Percentiles rank a stretch among this genome's conserved stretches.
These are phyloP conservation scores for Solanum virginianum DNA, from an alignment of 257 asterid species.

Conservation along the genomic window DNA sequence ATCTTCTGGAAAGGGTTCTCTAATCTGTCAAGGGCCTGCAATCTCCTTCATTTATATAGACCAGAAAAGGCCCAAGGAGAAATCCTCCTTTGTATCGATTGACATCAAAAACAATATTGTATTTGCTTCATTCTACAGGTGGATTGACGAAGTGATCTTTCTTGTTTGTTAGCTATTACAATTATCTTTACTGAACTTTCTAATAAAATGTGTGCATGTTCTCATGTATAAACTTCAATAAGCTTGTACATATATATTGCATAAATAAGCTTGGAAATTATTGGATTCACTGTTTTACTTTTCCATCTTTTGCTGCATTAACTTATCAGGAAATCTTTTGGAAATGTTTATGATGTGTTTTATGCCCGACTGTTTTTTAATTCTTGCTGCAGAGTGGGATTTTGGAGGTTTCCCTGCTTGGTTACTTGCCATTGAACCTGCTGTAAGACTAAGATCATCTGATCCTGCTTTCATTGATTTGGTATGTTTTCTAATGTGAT, in stretches of 20 bases:
- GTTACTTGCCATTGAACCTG: conserved; percentile 81
- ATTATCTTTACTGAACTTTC: background rate
- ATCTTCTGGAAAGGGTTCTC: background rate
- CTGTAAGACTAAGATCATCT: conserved; percentile 68
- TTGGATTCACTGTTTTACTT: background rate
- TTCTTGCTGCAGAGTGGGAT: conserved; percentile 79
- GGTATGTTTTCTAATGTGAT: conserved; percentile 28
- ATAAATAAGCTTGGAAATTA: background rate
- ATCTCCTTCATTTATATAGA: background rate
- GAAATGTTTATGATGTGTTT: background rate
- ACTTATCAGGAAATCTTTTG: background rate
- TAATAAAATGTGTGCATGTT: background rate
- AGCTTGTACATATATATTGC: background rate
- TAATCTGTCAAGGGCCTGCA: background rate
- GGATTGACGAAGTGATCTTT: background rate
- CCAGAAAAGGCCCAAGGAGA: background rate
- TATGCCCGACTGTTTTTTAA: background rate
- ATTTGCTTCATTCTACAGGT: background rate
- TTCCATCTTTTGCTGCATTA: background rate
- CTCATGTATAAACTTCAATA: background rate
- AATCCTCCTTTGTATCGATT: background rate
- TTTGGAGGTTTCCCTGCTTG: conserved; percentile 97
- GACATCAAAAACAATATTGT: background rate
- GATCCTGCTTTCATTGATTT: conserved; percentile 64
- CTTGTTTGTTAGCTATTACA: background rate